phyloP scores from a whole-genome alignment of 768 basidiomycete species.

The Tricholoma terreum region DNA sequence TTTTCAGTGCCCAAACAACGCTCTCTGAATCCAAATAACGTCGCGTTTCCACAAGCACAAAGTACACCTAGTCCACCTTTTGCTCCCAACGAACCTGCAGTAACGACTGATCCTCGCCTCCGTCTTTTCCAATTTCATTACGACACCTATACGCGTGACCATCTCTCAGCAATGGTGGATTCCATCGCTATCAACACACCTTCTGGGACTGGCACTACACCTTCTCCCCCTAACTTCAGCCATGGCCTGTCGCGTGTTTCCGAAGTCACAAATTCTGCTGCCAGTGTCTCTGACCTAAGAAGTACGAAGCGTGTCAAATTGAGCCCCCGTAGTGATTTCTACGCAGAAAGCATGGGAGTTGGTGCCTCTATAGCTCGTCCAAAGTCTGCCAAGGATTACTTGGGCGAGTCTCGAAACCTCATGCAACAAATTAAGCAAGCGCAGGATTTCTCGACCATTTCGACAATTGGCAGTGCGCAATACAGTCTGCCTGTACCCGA shows the following conservation, averaged over 20 bases:
- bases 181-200: constrained; percentile 84
- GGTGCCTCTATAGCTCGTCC: constrained; percentile 49
- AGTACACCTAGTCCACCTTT: constrained; percentile 53
- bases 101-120: constrained; percentile 67
- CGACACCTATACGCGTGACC: constrained; percentile 94
- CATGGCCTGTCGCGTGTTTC: constrained; percentile 46
- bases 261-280: constrained; percentile 37
- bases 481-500: constrained; percentile 24
- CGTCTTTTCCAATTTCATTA: constrained; percentile 92
- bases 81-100: constrained; percentile 27
- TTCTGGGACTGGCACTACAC: constrained; percentile 47
- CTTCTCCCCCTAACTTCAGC: constrained; percentile 44
- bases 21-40: constrained; percentile 26
- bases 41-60: constrained; percentile 50
- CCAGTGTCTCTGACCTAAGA: constrained; percentile 52
- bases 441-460: constrained; percentile 74
- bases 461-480: constrained; percentile 50
- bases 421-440: constrained; percentile 82
- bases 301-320: constrained; percentile 81
- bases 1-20: constrained; percentile 57
- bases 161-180: constrained; percentile 91
- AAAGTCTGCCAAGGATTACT: constrained; percentile 59
- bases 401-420: constrained; percentile 71
- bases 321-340: constrained; percentile 62
- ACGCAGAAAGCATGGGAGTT: constrained; percentile 48